Base-by-base conservation (phyloP, 2,329 filamentous ascomycete species). In the Fusarium sp. region DNA sequence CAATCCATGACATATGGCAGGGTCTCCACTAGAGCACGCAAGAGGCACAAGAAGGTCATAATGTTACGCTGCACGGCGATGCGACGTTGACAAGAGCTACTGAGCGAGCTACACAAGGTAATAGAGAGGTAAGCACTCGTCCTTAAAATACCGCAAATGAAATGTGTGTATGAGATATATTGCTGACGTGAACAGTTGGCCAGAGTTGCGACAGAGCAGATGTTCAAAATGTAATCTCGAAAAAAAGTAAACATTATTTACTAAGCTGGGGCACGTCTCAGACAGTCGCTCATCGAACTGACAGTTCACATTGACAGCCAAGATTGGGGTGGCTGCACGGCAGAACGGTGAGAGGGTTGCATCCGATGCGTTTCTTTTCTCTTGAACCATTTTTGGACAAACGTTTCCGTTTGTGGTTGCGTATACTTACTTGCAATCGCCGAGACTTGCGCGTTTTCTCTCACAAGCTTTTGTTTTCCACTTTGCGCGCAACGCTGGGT, bases 21-120 rank as follows among this genome's bases (percentile, higher is more conserved):
- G 47, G 50, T 59, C 23, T 72, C 46, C 46, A 65, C 71, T 77
- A 42, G 35, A 67, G 67, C 70, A 71, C 66, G 64, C 60, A 72
- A 75, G 72, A 63, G 60, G 49, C 49, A 43, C 63, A 37, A 72
- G 40, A 61, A 60, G 75, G 63, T 47, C 15, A 64, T 38, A 59
- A 77, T 74, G 75, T 67, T 66, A 77, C 72, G 58, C 52, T 76
- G 56, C 18, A 53, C 56, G 37, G 66, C 46, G 67, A 69, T 54
- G 67, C 67, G 68, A 58, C 67, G 63, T 67, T 70, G 54, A 58
- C 18, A 54, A 28, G 13, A 40, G 33, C 33, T 54, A 68, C 53
- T 43, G 38, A 40, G n/a, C 43, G 19, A 44, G 40, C 63, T 54
- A 46, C 56, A 60, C 28, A 37, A 46, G 28, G 30, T 30, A 30